These are phyloP conservation scores for Heterobasidion occidentale DNA, from an alignment of 1,284 basidiomycete genomes.

Conservation along the genomic window DNA sequence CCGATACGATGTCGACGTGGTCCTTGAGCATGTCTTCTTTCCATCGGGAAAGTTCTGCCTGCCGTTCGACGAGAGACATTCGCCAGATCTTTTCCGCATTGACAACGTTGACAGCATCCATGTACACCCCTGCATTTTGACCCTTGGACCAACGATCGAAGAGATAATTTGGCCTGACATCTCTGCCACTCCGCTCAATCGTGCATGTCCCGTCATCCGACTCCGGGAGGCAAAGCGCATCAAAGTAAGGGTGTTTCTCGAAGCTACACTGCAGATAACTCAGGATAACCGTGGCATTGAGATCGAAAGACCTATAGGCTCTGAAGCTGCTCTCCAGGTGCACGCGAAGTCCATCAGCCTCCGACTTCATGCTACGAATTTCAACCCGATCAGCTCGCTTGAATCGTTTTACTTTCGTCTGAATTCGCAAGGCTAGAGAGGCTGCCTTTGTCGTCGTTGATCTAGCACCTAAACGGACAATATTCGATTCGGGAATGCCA, in stretches of 20 bases:
- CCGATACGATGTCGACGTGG: constrained; percentile 11
- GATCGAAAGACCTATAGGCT: background rate
- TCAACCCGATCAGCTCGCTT: constrained; percentile 27
- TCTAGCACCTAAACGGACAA: constrained; percentile 51
- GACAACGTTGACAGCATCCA: background rate
- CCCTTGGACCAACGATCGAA: background rate
- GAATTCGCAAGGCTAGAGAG: constrained; percentile 30
- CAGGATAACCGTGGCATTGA: constrained; percentile 18
- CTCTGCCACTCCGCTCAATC: background rate
- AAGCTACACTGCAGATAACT: constrained; percentile 19
- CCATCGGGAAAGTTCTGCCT: background rate
- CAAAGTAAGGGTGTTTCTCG: constrained; percentile 26
- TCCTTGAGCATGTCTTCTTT: background rate
- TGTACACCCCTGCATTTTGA: background rate
- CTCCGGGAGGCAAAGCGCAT: background rate
- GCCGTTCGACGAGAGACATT: background rate
- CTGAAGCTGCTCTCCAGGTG: constrained; percentile 13
- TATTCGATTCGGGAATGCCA: constrained; percentile 37
- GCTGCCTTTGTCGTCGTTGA: constrained; percentile 37
- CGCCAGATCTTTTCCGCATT: background rate
- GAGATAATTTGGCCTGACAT: background rate
- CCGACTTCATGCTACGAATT: constrained; percentile 28
- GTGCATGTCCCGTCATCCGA: background rate
- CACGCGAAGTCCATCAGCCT: constrained; percentile 14
- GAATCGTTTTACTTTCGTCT: constrained; percentile 14